Base-by-base conservation (phyloP, 208 protist genomes). In the Endotrypanum monterogeii region DNA sequence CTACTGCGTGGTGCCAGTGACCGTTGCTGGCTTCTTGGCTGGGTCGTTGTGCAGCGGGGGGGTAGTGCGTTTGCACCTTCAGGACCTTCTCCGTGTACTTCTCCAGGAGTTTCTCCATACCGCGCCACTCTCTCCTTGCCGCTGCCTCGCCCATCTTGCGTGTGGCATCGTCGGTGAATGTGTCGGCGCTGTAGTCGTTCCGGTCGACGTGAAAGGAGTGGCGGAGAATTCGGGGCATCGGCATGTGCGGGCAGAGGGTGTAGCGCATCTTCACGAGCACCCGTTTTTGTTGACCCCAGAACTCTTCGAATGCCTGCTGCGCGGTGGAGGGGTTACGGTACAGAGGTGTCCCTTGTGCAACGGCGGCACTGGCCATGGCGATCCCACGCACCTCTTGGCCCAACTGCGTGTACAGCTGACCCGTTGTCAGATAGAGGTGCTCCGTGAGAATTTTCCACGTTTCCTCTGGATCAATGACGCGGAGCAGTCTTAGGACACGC, bases 221-320 rank as follows among this genome's bases (percentile, higher is more conserved):
- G 35, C 76, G 81, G 16, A 86, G 74, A 54, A 95, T 76, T 66
- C 78, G 79, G 8, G 92, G 92, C 50, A 93, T 70, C 32, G 87
- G 82, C 84, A 93, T 91, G 77, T 94, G 91, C 23, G 91, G 87
- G 67, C 83, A 93, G 37, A 91, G 69, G 2, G 72, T 67, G 71
- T 88, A 92, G 39, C 88, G 83, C 44, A 92, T 83, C 11, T 68
- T 70, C 1, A 48, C 20, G 44, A 96, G 55, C 12, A 89, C 89
- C 44, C 79, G 70, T 52, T 78, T 71, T 74, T 93, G 87, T 37
- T 74, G 79, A 0, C 50, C 58, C 86, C 86, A 90, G 78, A 93
- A 92, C 32, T 41, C 58, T 30, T 86, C 60, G 58, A 96, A 89
- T 63, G 81, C 79, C 55, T 54, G 35, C 48, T 80, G 54, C 18